Conservation (phyloP, 2,329 filamentous ascomycete genomes). For the Xylaria sp. region DNA sequence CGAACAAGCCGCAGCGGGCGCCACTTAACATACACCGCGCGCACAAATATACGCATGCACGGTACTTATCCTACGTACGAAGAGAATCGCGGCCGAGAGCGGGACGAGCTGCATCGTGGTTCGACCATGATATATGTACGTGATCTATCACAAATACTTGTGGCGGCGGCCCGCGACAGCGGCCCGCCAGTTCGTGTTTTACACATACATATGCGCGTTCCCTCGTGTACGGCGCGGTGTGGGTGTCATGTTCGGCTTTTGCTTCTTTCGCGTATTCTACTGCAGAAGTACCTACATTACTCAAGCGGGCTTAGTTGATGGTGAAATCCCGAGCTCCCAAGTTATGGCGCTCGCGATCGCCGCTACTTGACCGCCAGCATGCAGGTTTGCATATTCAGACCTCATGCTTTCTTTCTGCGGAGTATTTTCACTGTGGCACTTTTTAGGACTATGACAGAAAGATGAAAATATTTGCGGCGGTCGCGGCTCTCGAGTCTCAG, state of each 20-base stretch:
- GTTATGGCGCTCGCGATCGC: neutral
- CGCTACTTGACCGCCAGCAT: slow-evolving; percentile 8
- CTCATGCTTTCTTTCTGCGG: neutral
- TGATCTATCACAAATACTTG: slow-evolving; percentile 32
- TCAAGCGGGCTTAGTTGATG: slow-evolving; percentile 1
- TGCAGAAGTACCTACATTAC: neutral
- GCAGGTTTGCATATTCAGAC: neutral
- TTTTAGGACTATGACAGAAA: slow-evolving; percentile 3
- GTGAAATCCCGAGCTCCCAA: slow-evolving; percentile 7
- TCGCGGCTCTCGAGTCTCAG: slow-evolving; percentile 23
- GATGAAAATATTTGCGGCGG: neutral
- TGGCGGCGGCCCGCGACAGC: slow-evolving; percentile 33
- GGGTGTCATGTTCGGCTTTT: neutral
- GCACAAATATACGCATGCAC: slow-evolving; percentile 1
- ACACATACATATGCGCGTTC: neutral
- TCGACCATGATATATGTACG: slow-evolving; percentile 25
- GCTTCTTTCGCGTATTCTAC: slow-evolving; percentile 1
- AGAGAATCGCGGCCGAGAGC: slow-evolving; percentile 19
- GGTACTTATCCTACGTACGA: slow-evolving; percentile 14
- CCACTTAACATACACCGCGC: slow-evolving; percentile 29
- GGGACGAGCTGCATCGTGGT: slow-evolving; percentile 8
- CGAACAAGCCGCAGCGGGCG: neutral
- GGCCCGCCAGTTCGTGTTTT: slow-evolving; percentile 10
- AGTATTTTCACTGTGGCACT: neutral
- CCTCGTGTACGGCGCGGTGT: neutral